Evolutionary conservation across 495 filamentous ascomycete genomes (phyloP).

Genomic region (Darksidea phi): DNA sequence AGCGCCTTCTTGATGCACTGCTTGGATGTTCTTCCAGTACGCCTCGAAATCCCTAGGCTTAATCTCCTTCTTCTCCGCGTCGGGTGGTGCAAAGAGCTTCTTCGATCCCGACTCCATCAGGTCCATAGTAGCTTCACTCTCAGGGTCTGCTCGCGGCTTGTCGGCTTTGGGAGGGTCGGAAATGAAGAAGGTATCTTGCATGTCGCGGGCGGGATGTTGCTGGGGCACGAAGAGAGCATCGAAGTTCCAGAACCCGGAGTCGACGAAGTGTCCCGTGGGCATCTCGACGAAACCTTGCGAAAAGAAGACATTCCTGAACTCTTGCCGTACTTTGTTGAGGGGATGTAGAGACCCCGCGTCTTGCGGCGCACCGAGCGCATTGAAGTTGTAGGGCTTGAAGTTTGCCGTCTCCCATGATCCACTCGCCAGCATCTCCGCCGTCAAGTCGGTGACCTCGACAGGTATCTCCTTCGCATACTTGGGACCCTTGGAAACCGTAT

Average conservation of each 20-base stretch:
- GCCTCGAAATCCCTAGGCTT: conserved; percentile 63
- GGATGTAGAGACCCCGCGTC: conserved; percentile 87
- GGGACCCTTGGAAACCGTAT: conserved; percentile 76
- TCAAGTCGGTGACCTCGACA: conserved; percentile 94
- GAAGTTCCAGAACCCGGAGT: conserved; percentile 99
- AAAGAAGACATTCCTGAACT: conserved; percentile 97
- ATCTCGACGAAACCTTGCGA: conserved; percentile 86
- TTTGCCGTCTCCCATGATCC: conserved; percentile 79
- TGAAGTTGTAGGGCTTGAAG: conserved; percentile 98
- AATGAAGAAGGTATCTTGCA: conserved; percentile 98
- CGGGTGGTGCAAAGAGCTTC: conserved; percentile 39
- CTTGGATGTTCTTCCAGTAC: conserved; percentile 82
- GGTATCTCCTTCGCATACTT: conserved; percentile 83
- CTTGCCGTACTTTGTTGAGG: conserved; percentile 87
- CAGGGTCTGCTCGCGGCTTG: conserved; percentile 69
- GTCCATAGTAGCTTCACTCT: conserved; percentile 40
- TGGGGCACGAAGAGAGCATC: conserved; percentile 96
- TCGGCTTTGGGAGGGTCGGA: conserved; percentile 79
- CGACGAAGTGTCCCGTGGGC: conserved; percentile 78
- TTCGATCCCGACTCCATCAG: conserved; percentile 42
- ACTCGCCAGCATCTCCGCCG: conserved; percentile 82
- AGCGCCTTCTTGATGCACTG: conserved; percentile 81
- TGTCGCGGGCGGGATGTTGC: conserved; percentile 92
- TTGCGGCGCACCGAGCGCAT: conserved; percentile 76
- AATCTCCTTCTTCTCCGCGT: conserved; percentile 37